Percentiles rank a stretch among this genome's conserved stretches.
phyloP scores from a whole-genome alignment of 495 filamentous ascomycete species.

The Pyrenopolyporus hunteri region DNA sequence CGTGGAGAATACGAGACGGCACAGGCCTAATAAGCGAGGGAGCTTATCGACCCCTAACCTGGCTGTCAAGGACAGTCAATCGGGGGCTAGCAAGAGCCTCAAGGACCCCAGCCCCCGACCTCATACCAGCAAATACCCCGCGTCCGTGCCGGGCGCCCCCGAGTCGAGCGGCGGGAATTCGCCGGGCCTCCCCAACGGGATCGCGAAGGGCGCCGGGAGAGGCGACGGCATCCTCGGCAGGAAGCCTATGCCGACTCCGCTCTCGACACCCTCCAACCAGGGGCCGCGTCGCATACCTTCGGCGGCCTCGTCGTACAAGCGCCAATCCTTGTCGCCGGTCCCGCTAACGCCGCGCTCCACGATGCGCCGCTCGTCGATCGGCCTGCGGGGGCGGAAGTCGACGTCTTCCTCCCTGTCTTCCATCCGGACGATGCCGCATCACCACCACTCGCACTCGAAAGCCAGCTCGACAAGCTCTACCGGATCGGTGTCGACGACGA shows the following conservation, averaged over 20 bases:
- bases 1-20: conserved; percentile 53
- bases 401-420: conserved; percentile 96
- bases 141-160: conserved; percentile 18
- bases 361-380: conserved; percentile 71
- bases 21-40: conserved; percentile 52
- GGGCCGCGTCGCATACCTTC: conserved; percentile 55
- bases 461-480: conserved; percentile 92
- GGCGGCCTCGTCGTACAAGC: conserved; percentile 64
- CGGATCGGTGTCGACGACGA: conserved; percentile 70
- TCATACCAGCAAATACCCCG: conserved; percentile 59
- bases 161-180: conserved; percentile 27
- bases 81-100: conserved; percentile 42
- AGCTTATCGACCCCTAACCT: conserved; percentile 63
- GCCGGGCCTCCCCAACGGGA: conserved; percentile 35
- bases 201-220: conserved; percentile 1
- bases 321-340: conserved; percentile 86
- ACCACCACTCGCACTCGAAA: conserved; percentile 91
- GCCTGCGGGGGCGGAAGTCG: conserved; percentile 89
- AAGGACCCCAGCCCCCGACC: conserved; percentile 58
- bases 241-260: conserved; percentile 36
- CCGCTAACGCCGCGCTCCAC: conserved; percentile 88
- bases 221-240: conserved; percentile 16
- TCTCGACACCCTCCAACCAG: conserved; percentile 50
- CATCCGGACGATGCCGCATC: conserved; percentile 89
- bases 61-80: conserved; percentile 48